Evolutionary conservation across 2,329 filamentous ascomycete genomes (phyloP).

Genomic region (Aspergillus unguis): DNA sequence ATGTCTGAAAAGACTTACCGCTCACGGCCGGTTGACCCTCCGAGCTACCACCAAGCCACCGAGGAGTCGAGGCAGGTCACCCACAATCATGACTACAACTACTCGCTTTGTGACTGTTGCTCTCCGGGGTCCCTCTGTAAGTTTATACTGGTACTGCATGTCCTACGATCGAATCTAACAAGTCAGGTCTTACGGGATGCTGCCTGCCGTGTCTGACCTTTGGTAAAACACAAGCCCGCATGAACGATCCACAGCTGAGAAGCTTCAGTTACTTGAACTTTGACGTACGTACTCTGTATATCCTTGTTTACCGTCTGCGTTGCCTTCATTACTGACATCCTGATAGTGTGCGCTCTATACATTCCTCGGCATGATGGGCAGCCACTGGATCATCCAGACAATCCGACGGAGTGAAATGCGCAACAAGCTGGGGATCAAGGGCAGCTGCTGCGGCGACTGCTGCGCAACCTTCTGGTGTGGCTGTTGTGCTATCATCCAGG

Average conservation of each 20-base stretch:
- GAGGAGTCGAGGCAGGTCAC: slow-evolving; percentile 2
- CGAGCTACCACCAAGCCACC: slow-evolving; percentile 7
- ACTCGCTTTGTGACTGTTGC: slow-evolving; percentile 18
- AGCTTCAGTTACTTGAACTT: slow-evolving; percentile 13
- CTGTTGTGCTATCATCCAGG: slow-evolving; percentile 21
- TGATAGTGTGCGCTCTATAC: slow-evolving; percentile 15
- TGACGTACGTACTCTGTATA: not conserved
- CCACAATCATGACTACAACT: slow-evolving; percentile 15
- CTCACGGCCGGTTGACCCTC: slow-evolving; percentile 5
- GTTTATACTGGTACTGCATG: not conserved
- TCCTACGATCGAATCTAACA: not conserved
- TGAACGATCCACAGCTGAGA: slow-evolving; percentile 8
- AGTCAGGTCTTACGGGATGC: slow-evolving; percentile 14
- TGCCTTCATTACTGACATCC: not conserved
- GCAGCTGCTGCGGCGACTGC: slow-evolving; percentile 20
- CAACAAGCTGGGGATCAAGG: slow-evolving; percentile 15
- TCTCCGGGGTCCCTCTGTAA: slow-evolving; percentile 17
- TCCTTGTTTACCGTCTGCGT: not conserved
- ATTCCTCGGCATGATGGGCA: slow-evolving; percentile 11
- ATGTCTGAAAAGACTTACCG: slow-evolving; percentile 10
- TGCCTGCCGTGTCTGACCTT: slow-evolving; percentile 20
- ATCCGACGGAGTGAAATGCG: slow-evolving; percentile 18
- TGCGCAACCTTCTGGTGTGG: slow-evolving; percentile 16
- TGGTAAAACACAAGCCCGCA: slow-evolving; percentile 17
- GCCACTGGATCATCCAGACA: slow-evolving; percentile 22